Percentiles rank a stretch among this genome's conserved stretches.
These are phyloP conservation scores for Pythium sukuiense DNA, from an alignment of 352 stramenopile species.

Conservation along the genomic window DNA sequence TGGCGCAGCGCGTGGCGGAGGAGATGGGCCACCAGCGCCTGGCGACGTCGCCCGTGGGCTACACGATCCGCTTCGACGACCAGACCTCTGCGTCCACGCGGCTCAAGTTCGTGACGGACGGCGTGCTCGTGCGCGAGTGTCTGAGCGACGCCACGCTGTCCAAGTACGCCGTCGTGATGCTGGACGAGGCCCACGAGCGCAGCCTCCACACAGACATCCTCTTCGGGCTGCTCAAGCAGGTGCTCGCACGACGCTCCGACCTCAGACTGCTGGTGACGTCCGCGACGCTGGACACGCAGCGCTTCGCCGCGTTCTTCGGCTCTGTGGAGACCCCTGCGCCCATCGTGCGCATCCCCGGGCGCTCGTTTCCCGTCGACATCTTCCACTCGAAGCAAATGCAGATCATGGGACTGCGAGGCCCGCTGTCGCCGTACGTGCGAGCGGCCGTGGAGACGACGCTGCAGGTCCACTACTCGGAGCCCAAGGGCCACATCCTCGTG, in stretches of 20 bases:
- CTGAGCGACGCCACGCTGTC: constrained; percentile 69
- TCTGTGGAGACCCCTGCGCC: constrained; percentile 45
- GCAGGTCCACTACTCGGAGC: constrained; percentile 69
- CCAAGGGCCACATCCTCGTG: constrained; percentile 90
- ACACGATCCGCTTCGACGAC: constrained; percentile 98
- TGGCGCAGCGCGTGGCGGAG: constrained; percentile 96
- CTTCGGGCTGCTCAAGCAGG: constrained; percentile 92
- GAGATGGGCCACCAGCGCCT: constrained; percentile 89
- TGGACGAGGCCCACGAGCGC: constrained; percentile 98
- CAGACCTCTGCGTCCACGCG: constrained; percentile 52
- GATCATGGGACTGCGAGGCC: constrained; percentile 65
- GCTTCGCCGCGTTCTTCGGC: constrained; percentile 89
- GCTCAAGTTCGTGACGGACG: constrained; percentile 87
- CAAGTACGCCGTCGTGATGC: constrained; percentile 90
- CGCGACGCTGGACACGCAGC: constrained; percentile 87
- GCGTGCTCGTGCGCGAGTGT: constrained; percentile 80
- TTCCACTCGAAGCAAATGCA: constrained; percentile 90
- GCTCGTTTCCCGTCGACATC: constrained; percentile 92
- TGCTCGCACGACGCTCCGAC: constrained; percentile 60
- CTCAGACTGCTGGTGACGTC: constrained; percentile 95
- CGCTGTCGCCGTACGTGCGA: constrained; percentile 64
- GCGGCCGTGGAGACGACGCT: constrained; percentile 75
- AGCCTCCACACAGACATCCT: constrained; percentile 98
- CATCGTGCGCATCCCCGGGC: constrained; percentile 88
- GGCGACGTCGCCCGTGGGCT: constrained; percentile 76